These are phyloP conservation scores for Beta macrorhiza DNA, from an alignment of 179 eudicot species.

Conservation along the genomic window DNA sequence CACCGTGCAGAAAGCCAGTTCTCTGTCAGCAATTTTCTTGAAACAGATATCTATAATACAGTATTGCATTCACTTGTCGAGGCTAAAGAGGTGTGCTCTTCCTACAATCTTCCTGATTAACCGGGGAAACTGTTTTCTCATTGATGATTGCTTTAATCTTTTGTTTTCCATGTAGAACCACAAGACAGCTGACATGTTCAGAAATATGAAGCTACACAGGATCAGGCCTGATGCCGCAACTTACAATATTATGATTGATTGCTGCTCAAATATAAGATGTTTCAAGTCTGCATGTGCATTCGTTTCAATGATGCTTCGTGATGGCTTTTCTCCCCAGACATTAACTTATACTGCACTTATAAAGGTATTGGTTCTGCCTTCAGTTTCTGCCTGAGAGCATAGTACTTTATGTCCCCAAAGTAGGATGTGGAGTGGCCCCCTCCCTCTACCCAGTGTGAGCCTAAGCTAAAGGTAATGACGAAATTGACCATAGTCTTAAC, in stretches of 20 bases:
- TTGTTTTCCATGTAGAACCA: conserved; percentile 50
- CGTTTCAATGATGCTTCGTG: conserved; percentile 71
- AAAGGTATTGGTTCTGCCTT: conserved; percentile 49
- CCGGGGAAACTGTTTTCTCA: background rate
- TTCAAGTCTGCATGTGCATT: conserved; percentile 69
- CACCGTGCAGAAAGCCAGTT: conserved; percentile 54
- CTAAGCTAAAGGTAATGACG: background rate
- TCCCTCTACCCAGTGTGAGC: background rate
- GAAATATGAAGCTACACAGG: conserved; percentile 50
- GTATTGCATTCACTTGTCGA: conserved; percentile 77
- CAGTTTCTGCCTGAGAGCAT: background rate
- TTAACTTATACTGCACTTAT: conserved; percentile 62
- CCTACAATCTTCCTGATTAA: background rate
- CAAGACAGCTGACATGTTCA: conserved; percentile 62
- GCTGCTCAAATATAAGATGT: conserved; percentile 62
- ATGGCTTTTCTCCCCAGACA: conserved; percentile 51
- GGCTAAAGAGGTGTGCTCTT: conserved; percentile 60
- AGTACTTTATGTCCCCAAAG: background rate
- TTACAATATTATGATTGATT: conserved; percentile 74
- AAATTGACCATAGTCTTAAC: background rate
- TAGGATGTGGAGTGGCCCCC: background rate
- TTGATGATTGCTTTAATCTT: conserved; percentile 11
- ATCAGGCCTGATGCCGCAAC: conserved; percentile 56
- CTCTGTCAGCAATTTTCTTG: conserved; percentile 29
- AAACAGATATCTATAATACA: conserved; percentile 50